Conservation (phyloP, 2,329 filamentous ascomycete genomes). For the Parascedosporium putredinis region DNA sequence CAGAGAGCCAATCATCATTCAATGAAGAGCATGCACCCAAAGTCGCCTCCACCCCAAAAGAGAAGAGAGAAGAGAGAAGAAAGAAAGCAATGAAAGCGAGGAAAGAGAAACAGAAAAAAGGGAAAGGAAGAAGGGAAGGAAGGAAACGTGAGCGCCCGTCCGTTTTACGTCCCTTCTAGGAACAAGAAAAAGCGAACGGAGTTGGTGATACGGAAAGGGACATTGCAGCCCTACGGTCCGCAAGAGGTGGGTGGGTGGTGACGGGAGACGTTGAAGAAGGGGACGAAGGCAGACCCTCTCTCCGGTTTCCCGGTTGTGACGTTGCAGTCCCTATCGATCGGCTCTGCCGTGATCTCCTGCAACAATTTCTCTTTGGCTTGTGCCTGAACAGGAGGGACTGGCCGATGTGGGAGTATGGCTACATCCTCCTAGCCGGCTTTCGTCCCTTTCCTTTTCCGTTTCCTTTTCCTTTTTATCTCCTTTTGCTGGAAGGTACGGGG, state of each 20-base stretch:
- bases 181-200: not conserved
- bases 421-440: too few relatives aligned
- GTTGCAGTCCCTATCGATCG: conserved; percentile 2
- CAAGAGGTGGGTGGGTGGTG: not conserved
- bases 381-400: not conserved
- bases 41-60: not conserved
- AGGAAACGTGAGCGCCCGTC: too few relatives aligned
- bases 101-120: too few relatives aligned
- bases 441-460: too few relatives aligned
- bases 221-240: not conserved
- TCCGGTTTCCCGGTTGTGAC: not conserved
- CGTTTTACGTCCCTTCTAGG: not conserved
- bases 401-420: not conserved
- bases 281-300: not conserved
- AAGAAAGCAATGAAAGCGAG: too few relatives aligned
- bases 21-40: not conserved
- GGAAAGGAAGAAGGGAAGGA: too few relatives aligned
- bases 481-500: too few relatives aligned
- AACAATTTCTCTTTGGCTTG: not conserved
- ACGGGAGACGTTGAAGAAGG: not conserved
- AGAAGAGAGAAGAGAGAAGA: too few relatives aligned
- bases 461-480: too few relatives aligned
- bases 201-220: not conserved
- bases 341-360: not conserved
- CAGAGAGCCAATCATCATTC: conserved; percentile 5